phyloP scores from a whole-genome alignment of 495 filamentous ascomycete species.

The Corynascus novoguineensis region DNA sequence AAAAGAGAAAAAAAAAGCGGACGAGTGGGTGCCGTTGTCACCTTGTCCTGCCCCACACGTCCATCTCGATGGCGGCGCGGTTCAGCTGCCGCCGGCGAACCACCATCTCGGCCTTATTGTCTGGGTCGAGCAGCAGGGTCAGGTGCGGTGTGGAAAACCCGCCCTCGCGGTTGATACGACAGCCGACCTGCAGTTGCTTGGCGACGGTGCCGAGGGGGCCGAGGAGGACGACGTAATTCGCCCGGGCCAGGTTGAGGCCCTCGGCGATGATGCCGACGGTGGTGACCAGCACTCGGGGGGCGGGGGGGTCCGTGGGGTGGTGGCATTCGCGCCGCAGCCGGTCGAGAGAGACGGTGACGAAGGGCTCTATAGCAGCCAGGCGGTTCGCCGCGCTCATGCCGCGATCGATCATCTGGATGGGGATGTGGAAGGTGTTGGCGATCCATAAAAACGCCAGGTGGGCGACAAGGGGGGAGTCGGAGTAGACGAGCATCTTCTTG shows the following conservation, averaged over 20 bases:
- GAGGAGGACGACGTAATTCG: slow-evolving; percentile 4
- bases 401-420: slow-evolving; percentile 4
- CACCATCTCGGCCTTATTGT: slow-evolving; percentile 5
- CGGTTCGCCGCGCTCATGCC: slow-evolving; percentile 4
- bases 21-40: background rate
- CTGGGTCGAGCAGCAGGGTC: slow-evolving; percentile 2
- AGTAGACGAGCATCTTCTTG: slow-evolving; percentile 5
- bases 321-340: slow-evolving; percentile 1
- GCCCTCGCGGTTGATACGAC: slow-evolving; percentile 6
- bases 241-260: slow-evolving; percentile 3
- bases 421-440: slow-evolving; percentile 4
- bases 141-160: slow-evolving; percentile 4
- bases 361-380: slow-evolving; percentile 3
- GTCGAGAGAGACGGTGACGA: slow-evolving; percentile 3
- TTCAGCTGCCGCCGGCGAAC: slow-evolving; percentile 5
- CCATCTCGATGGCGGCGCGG: slow-evolving; percentile 1
- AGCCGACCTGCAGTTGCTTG: slow-evolving; percentile 3
- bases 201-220: slow-evolving; percentile 5
- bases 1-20: background rate
- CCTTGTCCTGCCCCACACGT: background rate
- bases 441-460: slow-evolving; percentile 6
- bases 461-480: slow-evolving; percentile 2
- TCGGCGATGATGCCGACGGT: slow-evolving; percentile 4
- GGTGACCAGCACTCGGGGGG: slow-evolving; percentile 1
- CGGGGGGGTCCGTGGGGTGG: background rate